Evolutionary conservation across 2,329 filamentous ascomycete genomes (phyloP), one percentile per base, ranked within the genome.

Genomic region (Conoideocrella luteorostrata): DNA sequence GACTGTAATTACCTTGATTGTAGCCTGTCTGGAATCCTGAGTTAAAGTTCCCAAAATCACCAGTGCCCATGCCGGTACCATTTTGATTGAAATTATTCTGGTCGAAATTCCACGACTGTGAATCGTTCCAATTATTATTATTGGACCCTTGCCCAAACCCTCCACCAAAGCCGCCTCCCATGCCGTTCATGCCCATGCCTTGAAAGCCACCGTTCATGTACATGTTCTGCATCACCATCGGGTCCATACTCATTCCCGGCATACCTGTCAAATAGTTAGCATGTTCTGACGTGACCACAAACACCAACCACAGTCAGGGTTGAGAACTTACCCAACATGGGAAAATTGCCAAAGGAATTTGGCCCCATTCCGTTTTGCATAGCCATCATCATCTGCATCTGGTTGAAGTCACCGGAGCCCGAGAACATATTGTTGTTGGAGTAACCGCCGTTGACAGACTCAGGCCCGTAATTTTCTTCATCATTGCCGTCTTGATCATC

Each of bases 81-180:
- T 80, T 88, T 85, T 84, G 72, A 82, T 81, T 89, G 82, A 80
- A 88, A 84, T 87, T 88, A 87, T 87, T 84, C 84, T 85, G 83
- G 75, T 80, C 79, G 75, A 80, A 79, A 82, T 83, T 86, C 84
- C 84, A 88, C 75, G 82, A 80, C 72, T 86, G 82, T 71, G 84
- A 83, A 74, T 77, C 77, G 75, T 84, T 86, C 83, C 84, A 88
- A 74, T 82, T 83, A 78, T 82, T 83, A 78, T 82, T 80, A 78
- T 84, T 82, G 75, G 81, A 77, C 65, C 80, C 78, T 61, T 68
- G 64, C 61, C 66, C 68, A 61, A 62, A 74, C 63, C 77, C 76
- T 67, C 79, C 78, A 70, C 79, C 78, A 69, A 80, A 82, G 61
- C 81, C 41, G 42, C 46, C 79, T 71, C 80, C 86, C 85, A 91